phyloP scores from a whole-genome alignment of 352 stramenopile genomes.

The Pythium graminicola region DNA sequence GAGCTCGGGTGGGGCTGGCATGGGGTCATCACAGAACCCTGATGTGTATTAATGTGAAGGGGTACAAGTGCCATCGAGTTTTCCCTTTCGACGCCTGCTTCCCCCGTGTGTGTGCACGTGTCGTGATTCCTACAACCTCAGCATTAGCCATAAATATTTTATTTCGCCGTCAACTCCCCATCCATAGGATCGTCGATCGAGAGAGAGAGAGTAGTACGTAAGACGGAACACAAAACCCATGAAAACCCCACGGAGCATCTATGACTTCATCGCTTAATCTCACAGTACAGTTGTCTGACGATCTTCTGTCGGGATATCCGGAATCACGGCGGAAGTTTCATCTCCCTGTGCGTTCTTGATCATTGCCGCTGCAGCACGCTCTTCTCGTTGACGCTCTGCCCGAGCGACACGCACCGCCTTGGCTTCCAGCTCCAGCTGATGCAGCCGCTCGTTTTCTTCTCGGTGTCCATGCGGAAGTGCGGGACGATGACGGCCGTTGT shows the following conservation, averaged over 20 bases:
- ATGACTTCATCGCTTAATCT: too few relatives aligned
- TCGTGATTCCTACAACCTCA: not conserved
- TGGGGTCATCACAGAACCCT: conserved; percentile 33
- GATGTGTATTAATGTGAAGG: conserved; percentile 55
- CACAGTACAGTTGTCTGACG: conserved; percentile 8
- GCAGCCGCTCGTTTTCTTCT: not conserved
- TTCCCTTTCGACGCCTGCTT: not conserved
- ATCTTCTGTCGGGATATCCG: not conserved
- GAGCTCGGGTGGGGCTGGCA: conserved; percentile 18
- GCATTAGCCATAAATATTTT: conserved; percentile 19
- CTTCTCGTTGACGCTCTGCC: conserved; percentile 1
- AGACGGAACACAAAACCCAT: not conserved
- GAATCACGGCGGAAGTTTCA: too few relatives aligned
- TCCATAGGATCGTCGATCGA: too few relatives aligned
- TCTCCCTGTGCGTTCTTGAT: not conserved
- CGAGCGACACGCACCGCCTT: conserved; percentile 2
- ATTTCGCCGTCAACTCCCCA: conserved; percentile 7
- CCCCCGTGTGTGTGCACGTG: not conserved
- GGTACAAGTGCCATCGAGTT: not conserved
- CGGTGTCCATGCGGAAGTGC: not conserved
- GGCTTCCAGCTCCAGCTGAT: not conserved
- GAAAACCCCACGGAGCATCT: not conserved
- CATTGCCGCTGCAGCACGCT: not conserved
- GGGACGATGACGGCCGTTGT: not conserved
- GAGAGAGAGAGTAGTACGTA: not conserved